Evolutionary conservation across 2,329 filamentous ascomycete species (phyloP).

Genomic region (Cladosporium sp.): DNA sequence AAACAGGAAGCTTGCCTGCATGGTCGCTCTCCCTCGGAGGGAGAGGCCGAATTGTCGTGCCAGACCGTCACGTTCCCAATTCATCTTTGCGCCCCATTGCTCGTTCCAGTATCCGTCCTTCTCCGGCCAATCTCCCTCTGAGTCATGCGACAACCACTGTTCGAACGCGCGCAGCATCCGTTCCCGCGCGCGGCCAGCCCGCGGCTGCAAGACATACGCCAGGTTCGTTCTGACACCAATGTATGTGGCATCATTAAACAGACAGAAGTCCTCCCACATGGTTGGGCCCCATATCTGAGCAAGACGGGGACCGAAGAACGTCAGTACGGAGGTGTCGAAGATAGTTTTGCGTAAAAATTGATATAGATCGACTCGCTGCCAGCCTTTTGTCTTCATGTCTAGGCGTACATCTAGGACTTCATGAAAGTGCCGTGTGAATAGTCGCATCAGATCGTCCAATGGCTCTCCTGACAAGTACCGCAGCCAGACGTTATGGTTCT

Average conservation of each 20-base stretch:
- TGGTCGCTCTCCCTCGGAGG: slow-evolving; percentile 19
- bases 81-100: slow-evolving; percentile 24
- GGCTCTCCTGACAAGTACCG: slow-evolving; percentile 22
- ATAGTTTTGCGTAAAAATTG: slow-evolving; percentile 20
- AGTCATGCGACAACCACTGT: slow-evolving; percentile 16
- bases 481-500: slow-evolving; percentile 24
- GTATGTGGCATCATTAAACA: slow-evolving; percentile 22
- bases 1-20: slow-evolving; percentile 24
- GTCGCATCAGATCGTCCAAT: slow-evolving; percentile 22
- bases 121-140: slow-evolving; percentile 7
- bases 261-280: slow-evolving; percentile 24
- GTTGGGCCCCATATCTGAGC: slow-evolving; percentile 17
- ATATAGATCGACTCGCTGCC: slow-evolving; percentile 19
- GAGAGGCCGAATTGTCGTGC: slow-evolving; percentile 19
- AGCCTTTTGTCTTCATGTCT: slow-evolving; percentile 13
- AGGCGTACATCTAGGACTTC: slow-evolving; percentile 8
- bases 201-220: slow-evolving; percentile 20
- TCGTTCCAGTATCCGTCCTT: slow-evolving; percentile 21
- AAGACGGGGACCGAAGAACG: slow-evolving; percentile 23
- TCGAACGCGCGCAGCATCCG: slow-evolving; percentile 23
- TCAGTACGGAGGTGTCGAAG: slow-evolving; percentile 23
- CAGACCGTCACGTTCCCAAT: slow-evolving; percentile 22
- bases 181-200: slow-evolving; percentile 20
- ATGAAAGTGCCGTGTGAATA: slow-evolving; percentile 22
- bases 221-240: slow-evolving; percentile 22